phyloP scores from a whole-genome alignment of 108 stramenopile species.

The Pseudonitzschia delicatissima region DNA sequence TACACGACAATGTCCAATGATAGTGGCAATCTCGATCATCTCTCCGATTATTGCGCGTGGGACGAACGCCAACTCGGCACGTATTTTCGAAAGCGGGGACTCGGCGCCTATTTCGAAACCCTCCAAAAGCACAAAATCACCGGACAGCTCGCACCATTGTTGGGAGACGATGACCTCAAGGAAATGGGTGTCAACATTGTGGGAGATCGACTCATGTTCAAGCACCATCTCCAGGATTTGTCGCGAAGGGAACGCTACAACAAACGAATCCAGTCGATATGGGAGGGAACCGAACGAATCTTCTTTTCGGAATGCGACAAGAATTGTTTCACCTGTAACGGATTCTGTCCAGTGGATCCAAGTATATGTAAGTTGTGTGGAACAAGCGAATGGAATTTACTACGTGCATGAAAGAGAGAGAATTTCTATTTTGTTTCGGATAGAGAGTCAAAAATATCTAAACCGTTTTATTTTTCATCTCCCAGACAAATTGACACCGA shows the following conservation, averaged over 20 bases:
- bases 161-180: slow-evolving; percentile 40
- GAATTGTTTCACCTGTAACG: slow-evolving; percentile 28
- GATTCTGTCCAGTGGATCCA: slow-evolving; percentile 47
- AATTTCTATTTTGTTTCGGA: not conserved
- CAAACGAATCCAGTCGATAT: slow-evolving; percentile 28
- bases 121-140: slow-evolving; percentile 46
- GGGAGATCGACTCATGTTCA: slow-evolving; percentile 46
- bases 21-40: not conserved
- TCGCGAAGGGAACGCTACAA: slow-evolving; percentile 27
- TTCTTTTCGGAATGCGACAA: slow-evolving; percentile 27
- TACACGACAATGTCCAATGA: not conserved
- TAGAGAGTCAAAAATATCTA: too few relatives aligned
- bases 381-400: too few relatives aligned
- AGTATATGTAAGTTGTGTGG: slow-evolving; percentile 28
- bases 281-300: slow-evolving; percentile 48
- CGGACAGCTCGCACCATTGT: slow-evolving; percentile 35
- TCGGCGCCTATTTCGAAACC: slow-evolving; percentile 33
- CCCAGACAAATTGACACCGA: slow-evolving; percentile 25
- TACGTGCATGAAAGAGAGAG: too few relatives aligned
- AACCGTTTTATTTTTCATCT: too few relatives aligned
- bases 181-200: slow-evolving; percentile 51
- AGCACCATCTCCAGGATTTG: slow-evolving; percentile 24
- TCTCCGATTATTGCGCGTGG: slow-evolving; percentile 27
- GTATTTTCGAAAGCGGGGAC: slow-evolving; percentile 26
- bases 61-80: slow-evolving; percentile 15